A percentile compares a stretch with the other conserved stretches of the same genome.
phyloP scores from a whole-genome alignment of 129 eudicot genomes.

The Scalesia atractyloides region DNA sequence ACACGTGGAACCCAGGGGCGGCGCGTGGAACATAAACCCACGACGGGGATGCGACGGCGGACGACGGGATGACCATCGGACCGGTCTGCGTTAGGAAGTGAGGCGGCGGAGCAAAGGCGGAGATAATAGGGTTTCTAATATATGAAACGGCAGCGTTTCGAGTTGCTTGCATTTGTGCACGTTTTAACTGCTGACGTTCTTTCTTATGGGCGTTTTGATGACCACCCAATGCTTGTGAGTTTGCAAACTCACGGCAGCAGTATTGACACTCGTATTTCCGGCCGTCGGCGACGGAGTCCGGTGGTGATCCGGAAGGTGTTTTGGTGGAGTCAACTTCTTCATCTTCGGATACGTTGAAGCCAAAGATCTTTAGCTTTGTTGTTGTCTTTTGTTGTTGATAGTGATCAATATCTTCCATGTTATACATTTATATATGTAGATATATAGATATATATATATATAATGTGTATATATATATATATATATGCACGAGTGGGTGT shows the following conservation, averaged over 20 bases:
- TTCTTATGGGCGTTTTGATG: constrained; percentile 99
- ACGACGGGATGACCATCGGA: constrained; percentile 48
- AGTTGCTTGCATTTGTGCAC: constrained; percentile 90
- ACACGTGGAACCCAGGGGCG: constrained; percentile 58
- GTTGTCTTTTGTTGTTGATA: constrained; percentile 36
- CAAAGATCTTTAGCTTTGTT: constrained; percentile 66
- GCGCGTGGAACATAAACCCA: constrained; percentile 89
- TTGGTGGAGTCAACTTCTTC: constrained; percentile 56
- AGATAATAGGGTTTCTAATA: constrained; percentile 79
- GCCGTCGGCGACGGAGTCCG: constrained; percentile 58
- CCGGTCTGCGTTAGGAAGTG: constrained; percentile 67
- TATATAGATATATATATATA: background rate
- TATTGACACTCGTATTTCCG: constrained; percentile 95
- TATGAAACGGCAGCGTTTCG: constrained; percentile 90
- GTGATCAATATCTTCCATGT: constrained; percentile 54
- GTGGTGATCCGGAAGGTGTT: constrained; percentile 44
- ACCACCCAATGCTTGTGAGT: constrained; percentile 95
- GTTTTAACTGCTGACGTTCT: constrained; percentile 81
- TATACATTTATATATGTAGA: background rate
- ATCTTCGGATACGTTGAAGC: constrained; percentile 73
- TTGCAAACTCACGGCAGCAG: constrained; percentile 93
- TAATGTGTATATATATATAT: background rate
- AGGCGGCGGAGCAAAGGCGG: constrained; percentile 86
- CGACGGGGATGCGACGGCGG: constrained; percentile 42
- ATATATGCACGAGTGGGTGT: background rate